These are phyloP conservation scores for Platismatia glauca DNA, from an alignment of 495 filamentous ascomycete species.

Conservation along the genomic window DNA sequence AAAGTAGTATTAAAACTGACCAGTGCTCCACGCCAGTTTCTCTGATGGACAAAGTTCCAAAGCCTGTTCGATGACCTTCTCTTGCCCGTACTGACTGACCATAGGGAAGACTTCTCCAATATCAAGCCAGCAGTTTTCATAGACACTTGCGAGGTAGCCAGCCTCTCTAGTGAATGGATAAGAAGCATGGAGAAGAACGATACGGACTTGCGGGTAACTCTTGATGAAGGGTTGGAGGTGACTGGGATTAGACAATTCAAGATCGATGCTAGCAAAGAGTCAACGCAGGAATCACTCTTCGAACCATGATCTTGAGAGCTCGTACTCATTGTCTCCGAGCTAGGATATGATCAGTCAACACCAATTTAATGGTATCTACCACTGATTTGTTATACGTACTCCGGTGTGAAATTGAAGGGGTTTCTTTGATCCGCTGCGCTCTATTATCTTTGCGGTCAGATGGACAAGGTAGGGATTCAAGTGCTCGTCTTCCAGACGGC, in stretches of 20 bases:
- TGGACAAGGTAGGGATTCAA: constrained; percentile 62
- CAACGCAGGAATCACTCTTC: background rate
- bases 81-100: constrained; percentile 71
- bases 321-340: constrained; percentile 65
- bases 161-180: constrained; percentile 81
- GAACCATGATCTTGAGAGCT: background rate
- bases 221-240: constrained; percentile 68
- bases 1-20: background rate
- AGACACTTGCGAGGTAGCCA: constrained; percentile 72
- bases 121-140: constrained; percentile 77
- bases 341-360: background rate
- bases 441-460: constrained; percentile 42
- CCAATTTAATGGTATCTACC: background rate
- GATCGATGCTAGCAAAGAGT: constrained; percentile 37
- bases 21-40: constrained; percentile 67
- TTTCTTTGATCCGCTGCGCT: constrained; percentile 39
- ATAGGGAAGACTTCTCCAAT: constrained; percentile 81
- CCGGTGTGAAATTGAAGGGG: constrained; percentile 85
- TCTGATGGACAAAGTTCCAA: constrained; percentile 67
- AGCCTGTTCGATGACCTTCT: constrained; percentile 60
- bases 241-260: constrained; percentile 63
- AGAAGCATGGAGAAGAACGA: constrained; percentile 74
- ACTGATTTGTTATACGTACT: background rate
- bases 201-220: constrained; percentile 55
- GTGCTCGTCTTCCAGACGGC: constrained; percentile 50